Evolutionary conservation across 306 rosid species (phyloP).

Genomic region (Sicyos baderoa): DNA sequence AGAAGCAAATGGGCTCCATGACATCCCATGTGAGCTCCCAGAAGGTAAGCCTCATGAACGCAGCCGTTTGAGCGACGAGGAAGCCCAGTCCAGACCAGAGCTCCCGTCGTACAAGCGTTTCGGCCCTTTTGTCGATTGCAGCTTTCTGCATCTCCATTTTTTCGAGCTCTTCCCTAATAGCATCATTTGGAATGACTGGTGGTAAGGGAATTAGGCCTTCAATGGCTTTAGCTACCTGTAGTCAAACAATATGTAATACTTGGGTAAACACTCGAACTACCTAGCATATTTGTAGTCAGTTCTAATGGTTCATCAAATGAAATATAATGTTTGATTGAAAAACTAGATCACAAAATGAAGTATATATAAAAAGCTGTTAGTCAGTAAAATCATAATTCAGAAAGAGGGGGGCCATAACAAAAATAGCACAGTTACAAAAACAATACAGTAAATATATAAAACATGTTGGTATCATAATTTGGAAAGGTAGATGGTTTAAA

Average conservation of each 20-base stretch:
- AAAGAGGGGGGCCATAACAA: background rate
- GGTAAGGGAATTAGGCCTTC: constrained; percentile 27
- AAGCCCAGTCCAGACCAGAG: constrained; percentile 46
- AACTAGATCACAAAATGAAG: constrained; percentile 5
- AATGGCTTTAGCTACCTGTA: constrained; percentile 51
- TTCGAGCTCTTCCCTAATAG: constrained; percentile 33
- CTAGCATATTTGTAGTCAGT: background rate
- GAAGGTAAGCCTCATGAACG: constrained; percentile 61
- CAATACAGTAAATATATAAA: no score
- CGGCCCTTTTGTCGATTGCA: constrained; percentile 35
- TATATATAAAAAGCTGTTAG: background rate
- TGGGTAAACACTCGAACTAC: constrained; percentile 17
- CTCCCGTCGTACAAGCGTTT: constrained; percentile 39
- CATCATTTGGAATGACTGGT: constrained; percentile 25
- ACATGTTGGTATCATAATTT: no score
- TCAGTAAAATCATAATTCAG: background rate
- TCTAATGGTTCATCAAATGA: background rate
- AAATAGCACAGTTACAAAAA: no score
- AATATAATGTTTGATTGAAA: background rate
- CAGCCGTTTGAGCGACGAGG: constrained; percentile 37
- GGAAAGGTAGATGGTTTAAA: background rate
- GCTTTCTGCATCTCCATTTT: constrained; percentile 44
- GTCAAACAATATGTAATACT: constrained; percentile 14
- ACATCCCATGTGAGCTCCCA: constrained; percentile 76
- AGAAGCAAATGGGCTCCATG: constrained; percentile 68